Evolutionary conservation across 805 yeast genomes (phyloP), one percentile per base, ranked within the genome.

Genomic region (Soucietia sequanensis): DNA sequence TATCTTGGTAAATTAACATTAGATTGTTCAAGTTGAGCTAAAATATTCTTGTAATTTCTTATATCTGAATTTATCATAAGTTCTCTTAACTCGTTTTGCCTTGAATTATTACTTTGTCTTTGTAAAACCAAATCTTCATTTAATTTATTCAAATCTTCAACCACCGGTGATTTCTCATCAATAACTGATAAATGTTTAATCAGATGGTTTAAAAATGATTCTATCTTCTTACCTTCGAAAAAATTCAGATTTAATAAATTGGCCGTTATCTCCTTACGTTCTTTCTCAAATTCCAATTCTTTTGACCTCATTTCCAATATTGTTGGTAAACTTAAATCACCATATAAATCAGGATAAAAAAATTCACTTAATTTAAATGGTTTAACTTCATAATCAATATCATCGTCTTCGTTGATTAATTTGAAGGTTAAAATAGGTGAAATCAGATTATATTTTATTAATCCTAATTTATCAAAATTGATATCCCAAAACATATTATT

Each of bases 161-260:
- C 33, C 4, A 47, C 48, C 5, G 41, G 48, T 2, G 29, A 28
- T 9, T 38, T 43, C 11, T 43, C 46, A n/a, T 37, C 41, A 8
- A 39, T 30, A 5, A 21, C 12, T 12, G 38, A 34, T 7, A 63
- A 31, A 33, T 52, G 47, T 4, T 41, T 35, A 4, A 50, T 44
- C 2, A 62, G 37, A 9, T 50, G 51, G 18, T 41, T 41, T 18
- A 68, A 41, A 17, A 67, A 44, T 1, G 45, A 41, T 24, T 48
- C 55, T 16, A 67, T 52, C 14, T 52, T 50, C 43, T 65, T 66
- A 1, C 74, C 74, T 42, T 64, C 69, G 39, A 66, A 67, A 19
- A 66, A 56, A 41, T 50, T 65, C 27, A 55, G 39, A 5, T 46
- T 43, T 62, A 66, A 56, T 17, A 65, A 48, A 23, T 54, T 46